These are phyloP conservation scores for Cephaloascus fragrans DNA, from an alignment of 805 yeast species.

Conservation along the genomic window DNA sequence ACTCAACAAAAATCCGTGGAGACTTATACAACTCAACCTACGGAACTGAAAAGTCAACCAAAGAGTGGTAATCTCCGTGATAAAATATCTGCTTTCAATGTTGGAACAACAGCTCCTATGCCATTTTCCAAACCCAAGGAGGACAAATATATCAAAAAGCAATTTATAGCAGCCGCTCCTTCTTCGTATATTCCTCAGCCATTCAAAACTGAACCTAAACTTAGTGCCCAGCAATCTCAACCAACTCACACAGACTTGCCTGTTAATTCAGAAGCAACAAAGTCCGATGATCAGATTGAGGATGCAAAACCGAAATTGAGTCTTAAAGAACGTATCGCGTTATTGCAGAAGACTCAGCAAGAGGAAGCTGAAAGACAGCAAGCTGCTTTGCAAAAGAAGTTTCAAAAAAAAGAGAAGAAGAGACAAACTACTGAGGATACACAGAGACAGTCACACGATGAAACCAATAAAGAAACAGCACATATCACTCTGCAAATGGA, in stretches of 20 bases:
- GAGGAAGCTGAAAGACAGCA: constrained; percentile 72
- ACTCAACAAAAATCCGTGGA: neutral
- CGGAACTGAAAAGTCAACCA: constrained; percentile 1
- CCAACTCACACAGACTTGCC: constrained; percentile 1
- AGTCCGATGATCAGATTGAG: constrained; percentile 18
- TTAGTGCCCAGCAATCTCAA: constrained; percentile 1
- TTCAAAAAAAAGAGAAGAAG: constrained; percentile 37
- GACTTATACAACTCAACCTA: constrained; percentile 1
- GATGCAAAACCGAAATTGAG: constrained; percentile 68
- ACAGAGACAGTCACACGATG: neutral
- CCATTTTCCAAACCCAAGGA: constrained; percentile 21
- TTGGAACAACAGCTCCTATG: constrained; percentile 23
- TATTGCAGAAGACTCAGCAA: constrained; percentile 72
- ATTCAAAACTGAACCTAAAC: constrained; percentile 1
- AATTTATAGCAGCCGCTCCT: constrained; percentile 44
- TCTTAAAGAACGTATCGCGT: constrained; percentile 76
- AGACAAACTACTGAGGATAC: constrained; percentile 5
- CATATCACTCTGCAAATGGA: too few relatives aligned
- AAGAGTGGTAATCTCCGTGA: constrained; percentile 21
- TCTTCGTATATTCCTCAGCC: constrained; percentile 48
- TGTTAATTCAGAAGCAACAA: neutral
- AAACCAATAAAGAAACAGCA: too few relatives aligned
- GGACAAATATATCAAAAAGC: constrained; percentile 44
- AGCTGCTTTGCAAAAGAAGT: constrained; percentile 41
- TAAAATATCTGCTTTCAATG: constrained; percentile 42